These are phyloP conservation scores for Penicillium sp. DNA, from an alignment of 2,329 filamentous ascomycete species.

Conservation along the genomic window DNA sequence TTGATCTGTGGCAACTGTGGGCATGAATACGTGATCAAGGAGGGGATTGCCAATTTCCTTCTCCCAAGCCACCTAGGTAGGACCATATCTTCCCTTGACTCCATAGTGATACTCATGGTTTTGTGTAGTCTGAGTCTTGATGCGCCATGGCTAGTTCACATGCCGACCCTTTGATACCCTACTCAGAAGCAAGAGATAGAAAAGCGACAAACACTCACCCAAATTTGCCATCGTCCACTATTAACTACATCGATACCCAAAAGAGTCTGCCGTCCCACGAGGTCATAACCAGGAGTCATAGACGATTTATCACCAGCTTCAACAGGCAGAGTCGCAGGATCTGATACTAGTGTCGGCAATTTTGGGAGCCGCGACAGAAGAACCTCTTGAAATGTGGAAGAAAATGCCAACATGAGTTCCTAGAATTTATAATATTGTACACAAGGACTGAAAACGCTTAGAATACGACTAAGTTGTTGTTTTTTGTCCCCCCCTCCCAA, in stretches of 20 bases:
- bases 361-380: no score
- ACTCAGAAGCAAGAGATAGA: background rate
- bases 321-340: background rate
- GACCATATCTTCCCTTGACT: conserved; percentile 1
- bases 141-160: background rate
- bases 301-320: background rate
- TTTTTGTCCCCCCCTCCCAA: no score
- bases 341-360: no score
- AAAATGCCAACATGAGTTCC: background rate
- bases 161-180: background rate
- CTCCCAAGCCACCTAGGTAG: conserved; percentile 81
- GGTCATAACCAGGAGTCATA: background rate
- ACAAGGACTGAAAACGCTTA: background rate
- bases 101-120: background rate
- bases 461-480: background rate
- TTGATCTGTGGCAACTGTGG: conserved; percentile 88
- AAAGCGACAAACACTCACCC: background rate
- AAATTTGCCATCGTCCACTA: background rate
- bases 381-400: background rate
- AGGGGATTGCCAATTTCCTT: conserved; percentile 95
- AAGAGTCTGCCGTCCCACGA: background rate
- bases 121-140: conserved; percentile 6
- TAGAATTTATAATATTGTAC: background rate
- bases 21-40: conserved; percentile 90
- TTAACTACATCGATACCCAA: background rate